A percentile compares a stretch with the other conserved stretches of the same genome.
Conservation (phyloP, 805 yeast genomes). For the Kodamaea leandrae region DNA sequence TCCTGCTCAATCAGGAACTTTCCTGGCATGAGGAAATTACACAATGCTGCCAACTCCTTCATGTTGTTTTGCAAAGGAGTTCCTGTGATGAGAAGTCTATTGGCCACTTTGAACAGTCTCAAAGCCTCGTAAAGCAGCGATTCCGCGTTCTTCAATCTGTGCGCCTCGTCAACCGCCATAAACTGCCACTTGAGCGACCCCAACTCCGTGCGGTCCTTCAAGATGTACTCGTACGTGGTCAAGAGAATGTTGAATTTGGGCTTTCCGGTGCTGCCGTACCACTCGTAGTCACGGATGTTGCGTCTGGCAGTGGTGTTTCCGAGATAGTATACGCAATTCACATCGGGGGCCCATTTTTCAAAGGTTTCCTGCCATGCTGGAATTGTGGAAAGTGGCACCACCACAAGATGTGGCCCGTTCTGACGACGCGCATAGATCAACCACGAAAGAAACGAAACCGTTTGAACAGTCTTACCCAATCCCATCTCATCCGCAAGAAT, state of each 20-base stretch:
- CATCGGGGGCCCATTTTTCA: conserved; percentile 96
- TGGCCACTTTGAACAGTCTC: conserved; percentile 74
- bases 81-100: conserved; percentile 90
- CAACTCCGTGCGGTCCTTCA: conserved; percentile 80
- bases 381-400: conserved; percentile 92
- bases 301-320: conserved; percentile 88
- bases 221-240: conserved; percentile 94
- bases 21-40: conserved; percentile 96
- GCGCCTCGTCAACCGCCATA: conserved; percentile 98
- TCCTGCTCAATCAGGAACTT: conserved; percentile 86
- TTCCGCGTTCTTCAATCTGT: conserved; percentile 90
- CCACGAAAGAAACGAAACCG: conserved; percentile 94
- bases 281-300: conserved; percentile 80
- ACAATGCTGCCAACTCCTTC: conserved; percentile 91
- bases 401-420: conserved; percentile 95
- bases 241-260: conserved; percentile 87
- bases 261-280: conserved; percentile 62
- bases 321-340: conserved; percentile 87
- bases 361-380: conserved; percentile 99
- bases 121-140: conserved; percentile 89
- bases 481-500: conserved; percentile 99
- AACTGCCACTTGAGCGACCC: conserved; percentile 92
- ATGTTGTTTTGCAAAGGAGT: conserved; percentile 96
- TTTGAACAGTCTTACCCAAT: conserved; percentile 95
- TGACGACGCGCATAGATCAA: conserved; percentile 91